These are phyloP conservation scores for Candida albicans DNA, from an alignment of 1,139 yeast species.

Conservation along the genomic window DNA sequence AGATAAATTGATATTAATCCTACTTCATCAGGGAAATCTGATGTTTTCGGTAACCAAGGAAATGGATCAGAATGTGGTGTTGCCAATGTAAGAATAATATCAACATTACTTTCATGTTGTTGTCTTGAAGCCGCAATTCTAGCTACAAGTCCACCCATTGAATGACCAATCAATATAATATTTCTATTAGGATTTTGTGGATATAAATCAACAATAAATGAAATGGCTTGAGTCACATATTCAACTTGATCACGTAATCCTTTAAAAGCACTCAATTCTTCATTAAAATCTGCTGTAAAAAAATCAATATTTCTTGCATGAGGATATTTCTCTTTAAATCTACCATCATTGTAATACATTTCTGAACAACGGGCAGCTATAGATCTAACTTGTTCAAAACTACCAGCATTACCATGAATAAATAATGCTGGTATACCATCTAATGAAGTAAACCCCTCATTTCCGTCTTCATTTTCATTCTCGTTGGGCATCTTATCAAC, in stretches of 20 bases:
- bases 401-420: constrained; percentile 97
- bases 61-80: constrained; percentile 96
- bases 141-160: constrained; percentile 96
- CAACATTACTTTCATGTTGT: constrained; percentile 49
- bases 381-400: constrained; percentile 84
- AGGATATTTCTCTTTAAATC: constrained; percentile 19
- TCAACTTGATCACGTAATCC: constrained; percentile 97
- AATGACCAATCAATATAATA: constrained; percentile 84
- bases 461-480: too few relatives aligned
- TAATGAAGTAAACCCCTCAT: constrained; percentile 14
- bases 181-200: constrained; percentile 53
- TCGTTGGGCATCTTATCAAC: constrained; percentile 53
- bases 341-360: constrained; percentile 37
- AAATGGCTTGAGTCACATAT: constrained; percentile 83
- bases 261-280: constrained; percentile 94
- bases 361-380: constrained; percentile 79
- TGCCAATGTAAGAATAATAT: constrained; percentile 82
- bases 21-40: constrained; percentile 41
- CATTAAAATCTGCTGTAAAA: constrained; percentile 90
- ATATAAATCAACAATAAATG: constrained; percentile 72
- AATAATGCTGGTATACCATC: constrained; percentile 86
- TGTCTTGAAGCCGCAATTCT: constrained; percentile 39
- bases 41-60: constrained; percentile 42
- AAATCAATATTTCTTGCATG: constrained; percentile 60
- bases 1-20: constrained; percentile 77